Evolutionary conservation across 176 grass and related monocot genomes (phyloP), one percentile per base, ranked within the genome.

Genomic region (Rhipidocladum racemiflorum): DNA sequence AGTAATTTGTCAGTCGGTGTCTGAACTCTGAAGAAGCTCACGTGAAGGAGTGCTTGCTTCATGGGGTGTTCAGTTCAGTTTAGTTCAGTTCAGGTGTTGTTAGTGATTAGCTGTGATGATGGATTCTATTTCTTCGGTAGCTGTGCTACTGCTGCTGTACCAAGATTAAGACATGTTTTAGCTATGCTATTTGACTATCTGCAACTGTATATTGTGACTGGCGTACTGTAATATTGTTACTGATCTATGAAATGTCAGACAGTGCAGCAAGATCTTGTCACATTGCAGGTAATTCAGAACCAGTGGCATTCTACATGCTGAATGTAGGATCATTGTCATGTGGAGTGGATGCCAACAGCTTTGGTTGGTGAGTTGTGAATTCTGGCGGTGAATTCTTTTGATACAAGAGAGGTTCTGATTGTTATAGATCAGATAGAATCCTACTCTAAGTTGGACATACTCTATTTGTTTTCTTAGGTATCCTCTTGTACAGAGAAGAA

Each of bases 31-130:
- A 65, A 77, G 77, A 25, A 54, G 46, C 78, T 62, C 78, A 72
- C 38, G 72, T 82, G 83, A 85, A 85, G 78, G 83, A 48, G 65
- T 36, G 5, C 87, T 89, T 85, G 87, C 87, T 89, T 89, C 87
- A 76, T 89, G 81, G 80, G 72, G 82, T 32, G 24, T 53, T 28
- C 56, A 60, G 49, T 36, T 21, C 32, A 18, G 24, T 53, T 28
- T 24, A 60, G 49, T 36, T 21, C 32, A 18, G 63, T 36, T 21
- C 32, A 18, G 62, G 14, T 80, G 46, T 55, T 9, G 46, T 28
- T 69, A 53, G 62, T 42, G n/a, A 28, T 30, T 56, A 14, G 64
- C n/a, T 61, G 28, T 29, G 17, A 15, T 38, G 55, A 12, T 65
- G 65, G 42, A 87, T 73, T 79, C n/a, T n/a, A n/a, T n/a, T n/a